Conservation (phyloP, 768 basidiomycete genomes). For the Leccinum pellstonianum region DNA sequence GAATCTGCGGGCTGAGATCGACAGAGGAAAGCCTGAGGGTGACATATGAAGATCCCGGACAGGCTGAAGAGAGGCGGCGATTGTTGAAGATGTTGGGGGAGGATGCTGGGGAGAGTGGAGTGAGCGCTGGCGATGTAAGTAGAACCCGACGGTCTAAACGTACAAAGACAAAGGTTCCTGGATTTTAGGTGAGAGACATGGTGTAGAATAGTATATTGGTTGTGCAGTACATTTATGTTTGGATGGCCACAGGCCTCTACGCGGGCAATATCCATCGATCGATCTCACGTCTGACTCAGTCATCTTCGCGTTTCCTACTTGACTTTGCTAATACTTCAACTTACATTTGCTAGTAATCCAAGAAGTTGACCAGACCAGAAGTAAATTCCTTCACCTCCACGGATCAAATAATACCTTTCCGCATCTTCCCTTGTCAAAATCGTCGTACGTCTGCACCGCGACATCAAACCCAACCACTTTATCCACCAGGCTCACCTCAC, state of each 20-base stretch:
- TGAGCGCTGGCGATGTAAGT: not conserved
- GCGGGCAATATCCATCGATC: not conserved
- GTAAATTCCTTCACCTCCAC: slow-evolving; percentile 43
- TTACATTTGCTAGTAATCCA: not conserved
- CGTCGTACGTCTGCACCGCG: slow-evolving; percentile 56
- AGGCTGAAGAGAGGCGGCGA: slow-evolving; percentile 55
- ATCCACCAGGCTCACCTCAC: slow-evolving; percentile 62
- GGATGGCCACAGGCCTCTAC: not conserved
- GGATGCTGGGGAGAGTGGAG: slow-evolving; percentile 12
- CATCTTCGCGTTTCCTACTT: not conserved
- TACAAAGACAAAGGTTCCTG: slow-evolving; percentile 4
- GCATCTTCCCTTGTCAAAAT: slow-evolving; percentile 69
- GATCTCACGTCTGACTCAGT: not conserved
- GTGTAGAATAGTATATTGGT: not conserved
- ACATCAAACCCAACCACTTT: slow-evolving; percentile 58
- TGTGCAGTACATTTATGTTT: not conserved
- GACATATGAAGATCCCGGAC: slow-evolving; percentile 66
- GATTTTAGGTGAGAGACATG: slow-evolving; percentile 7
- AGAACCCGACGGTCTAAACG: slow-evolving; percentile 15
- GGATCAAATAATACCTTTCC: slow-evolving; percentile 81
- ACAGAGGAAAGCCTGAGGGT: slow-evolving; percentile 54
- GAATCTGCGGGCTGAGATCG: slow-evolving; percentile 14
- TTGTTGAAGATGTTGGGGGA: slow-evolving; percentile 52
- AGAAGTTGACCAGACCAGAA: not conserved
- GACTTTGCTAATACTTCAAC: not conserved